Base-by-base conservation (phyloP, 371 early-diverging fungal genomes). In the Lichtheimia ramosa region DNA sequence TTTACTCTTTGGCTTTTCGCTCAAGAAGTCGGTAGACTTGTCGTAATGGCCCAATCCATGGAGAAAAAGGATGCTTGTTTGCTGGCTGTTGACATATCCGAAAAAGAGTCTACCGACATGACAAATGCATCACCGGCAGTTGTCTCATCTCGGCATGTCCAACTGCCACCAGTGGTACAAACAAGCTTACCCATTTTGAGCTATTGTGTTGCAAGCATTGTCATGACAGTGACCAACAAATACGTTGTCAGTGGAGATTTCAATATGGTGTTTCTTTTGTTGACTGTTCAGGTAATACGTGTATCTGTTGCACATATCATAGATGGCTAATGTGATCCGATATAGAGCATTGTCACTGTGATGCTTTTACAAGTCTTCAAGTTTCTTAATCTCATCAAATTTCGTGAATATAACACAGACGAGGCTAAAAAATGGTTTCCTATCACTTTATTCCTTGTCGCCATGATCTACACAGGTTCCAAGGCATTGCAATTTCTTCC, bases 391-490 rank as follows among this genome's bases (percentile, higher is more conserved):
- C 58, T 86, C 66, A 85, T 89, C 56, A 79, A 85, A 58, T 88
- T 83, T 72, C 88, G 90, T 40, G 74, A 75, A 12, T 83, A 84
- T 60, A 83, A 84, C 61, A 64, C 42, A 34, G 64, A 78, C 39
- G 90, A 90, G 59, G 88, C 88, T 51, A 83, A 77, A 43, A 84
- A 83, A 57, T 96, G 99, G 99, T 84, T 95, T 65, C 87, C 92
- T 3, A 91, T 97, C 50, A 90, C 96, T 2, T 58, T 91, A 16
- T 85, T 92, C 48, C 83, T 99, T 40, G 92, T 92, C 4, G 83
- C 88, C 50, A 99, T 99, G 99, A 93, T 99, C 56, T 98, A 97
- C 76, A 96, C 98, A 3, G 99, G 99, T 42, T 95, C 83, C 82
- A 98, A 90, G 83, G 91, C 76, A n/a, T 70, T 99, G 8, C 93